Percentiles rank a stretch among this genome's conserved stretches.
phyloP scores from a whole-genome alignment of 2,329 filamentous ascomycete species.

The Cryphonectria carpinicola region DNA sequence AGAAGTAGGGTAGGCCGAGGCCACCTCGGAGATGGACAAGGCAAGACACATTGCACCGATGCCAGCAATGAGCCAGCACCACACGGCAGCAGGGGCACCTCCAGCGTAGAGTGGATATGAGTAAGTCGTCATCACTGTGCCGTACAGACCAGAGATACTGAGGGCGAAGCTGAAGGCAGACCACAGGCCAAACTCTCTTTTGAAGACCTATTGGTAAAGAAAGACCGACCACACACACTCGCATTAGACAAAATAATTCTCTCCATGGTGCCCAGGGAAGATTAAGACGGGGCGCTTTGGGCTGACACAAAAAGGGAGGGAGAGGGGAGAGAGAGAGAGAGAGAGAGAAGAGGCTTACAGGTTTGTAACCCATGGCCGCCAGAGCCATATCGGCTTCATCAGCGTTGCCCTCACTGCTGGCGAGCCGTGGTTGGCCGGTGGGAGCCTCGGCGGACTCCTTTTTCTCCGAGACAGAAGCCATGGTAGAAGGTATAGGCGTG shows the following conservation, averaged over 20 bases:
- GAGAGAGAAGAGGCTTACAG: conserved; percentile 33
- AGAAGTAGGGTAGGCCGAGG: conserved; percentile 61
- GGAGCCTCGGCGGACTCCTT: conserved; percentile 17
- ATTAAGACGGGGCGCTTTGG: not conserved
- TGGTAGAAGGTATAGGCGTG: conserved; percentile 13
- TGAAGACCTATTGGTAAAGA: conserved; percentile 50
- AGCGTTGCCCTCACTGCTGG: conserved; percentile 24
- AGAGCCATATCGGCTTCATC: conserved; percentile 39
- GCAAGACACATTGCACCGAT: conserved; percentile 60
- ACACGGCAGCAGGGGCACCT: conserved; percentile 57
- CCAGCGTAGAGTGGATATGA: conserved; percentile 56
- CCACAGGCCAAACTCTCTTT: conserved; percentile 62
- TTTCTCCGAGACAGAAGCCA: conserved; percentile 18
- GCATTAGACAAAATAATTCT: not conserved
- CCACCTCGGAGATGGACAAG: conserved; percentile 58
- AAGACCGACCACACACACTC: not conserved
- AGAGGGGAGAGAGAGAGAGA: too few species aligned
- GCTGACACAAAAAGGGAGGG: not conserved
- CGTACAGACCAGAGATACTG: conserved; percentile 58
- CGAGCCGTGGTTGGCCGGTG: not conserved
- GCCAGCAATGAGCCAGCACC: conserved; percentile 63
- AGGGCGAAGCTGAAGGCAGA: conserved; percentile 63
- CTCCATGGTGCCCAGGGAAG: not conserved
- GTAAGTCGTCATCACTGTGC: conserved; percentile 60
- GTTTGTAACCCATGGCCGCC: conserved; percentile 43